phyloP scores from a whole-genome alignment of 352 stramenopile genomes.

The Plasmopara halstedii region DNA sequence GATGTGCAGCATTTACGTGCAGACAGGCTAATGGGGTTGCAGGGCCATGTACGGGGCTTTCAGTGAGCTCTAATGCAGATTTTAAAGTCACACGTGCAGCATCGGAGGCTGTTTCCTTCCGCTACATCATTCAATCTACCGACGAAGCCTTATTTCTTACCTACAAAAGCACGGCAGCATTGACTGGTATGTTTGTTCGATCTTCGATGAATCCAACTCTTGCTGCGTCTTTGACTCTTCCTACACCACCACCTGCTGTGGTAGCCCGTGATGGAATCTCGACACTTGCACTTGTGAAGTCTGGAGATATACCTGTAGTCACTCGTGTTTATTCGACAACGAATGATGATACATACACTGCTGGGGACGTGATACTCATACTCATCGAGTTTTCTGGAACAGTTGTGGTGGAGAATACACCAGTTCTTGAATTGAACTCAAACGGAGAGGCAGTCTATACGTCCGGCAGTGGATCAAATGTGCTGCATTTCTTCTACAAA shows the following conservation, averaged over 20 bases:
- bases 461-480: slow-evolving; percentile 33
- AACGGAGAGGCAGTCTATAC: slow-evolving; percentile 43
- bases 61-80: slow-evolving; percentile 37
- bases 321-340: slow-evolving; percentile 35
- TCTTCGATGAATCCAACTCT: slow-evolving; percentile 29
- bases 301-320: slow-evolving; percentile 27
- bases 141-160: slow-evolving; percentile 25
- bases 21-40: slow-evolving; percentile 25
- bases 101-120: slow-evolving; percentile 43
- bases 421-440: slow-evolving; percentile 63
- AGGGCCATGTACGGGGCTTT: slow-evolving; percentile 23
- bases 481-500: slow-evolving; percentile 62
- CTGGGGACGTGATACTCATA: slow-evolving; percentile 54
- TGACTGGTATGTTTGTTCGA: slow-evolving; percentile 39
- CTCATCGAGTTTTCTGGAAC: slow-evolving; percentile 39
- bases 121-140: slow-evolving; percentile 37
- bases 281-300: slow-evolving; percentile 28
- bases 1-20: slow-evolving; percentile 46
- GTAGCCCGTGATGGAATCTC: slow-evolving; percentile 3
- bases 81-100: slow-evolving; percentile 28
- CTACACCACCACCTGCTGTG: slow-evolving; percentile 10
- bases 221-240: slow-evolving; percentile 21
- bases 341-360: slow-evolving; percentile 42
- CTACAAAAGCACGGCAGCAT: slow-evolving; percentile 19
- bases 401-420: slow-evolving; percentile 43